Percentiles rank a stretch among this genome's conserved stretches.
phyloP scores from a whole-genome alignment of 768 basidiomycete genomes.

The Boletus subparvulus region DNA sequence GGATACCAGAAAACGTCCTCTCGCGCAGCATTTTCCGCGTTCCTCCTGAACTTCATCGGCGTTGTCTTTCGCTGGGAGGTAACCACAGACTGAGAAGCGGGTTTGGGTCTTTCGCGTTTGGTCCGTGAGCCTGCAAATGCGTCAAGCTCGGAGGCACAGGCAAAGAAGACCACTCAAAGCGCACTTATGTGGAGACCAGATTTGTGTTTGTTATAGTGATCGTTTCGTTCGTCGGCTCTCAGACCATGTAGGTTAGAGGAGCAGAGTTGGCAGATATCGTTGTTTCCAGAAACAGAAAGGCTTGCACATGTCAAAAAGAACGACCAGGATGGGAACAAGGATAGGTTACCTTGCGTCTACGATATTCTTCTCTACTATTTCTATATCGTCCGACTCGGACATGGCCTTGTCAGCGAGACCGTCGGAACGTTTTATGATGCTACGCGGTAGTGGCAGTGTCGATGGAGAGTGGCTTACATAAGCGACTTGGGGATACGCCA shows the following conservation, averaged over 20 bases:
- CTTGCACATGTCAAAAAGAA: constrained; percentile 9
- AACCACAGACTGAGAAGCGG: not conserved
- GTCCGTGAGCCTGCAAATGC: constrained; percentile 9
- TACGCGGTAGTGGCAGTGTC: constrained; percentile 11
- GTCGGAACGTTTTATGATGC: no score
- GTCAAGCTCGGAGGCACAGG: not conserved
- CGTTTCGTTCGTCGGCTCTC: constrained; percentile 39
- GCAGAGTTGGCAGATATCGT: constrained; percentile 55
- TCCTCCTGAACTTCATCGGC: constrained; percentile 7
- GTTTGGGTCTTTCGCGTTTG: constrained; percentile 17
- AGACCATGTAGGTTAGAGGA: constrained; percentile 38
- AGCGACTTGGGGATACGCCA: constrained; percentile 22
- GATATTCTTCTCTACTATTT: constrained; percentile 17
- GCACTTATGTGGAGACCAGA: constrained; percentile 15
- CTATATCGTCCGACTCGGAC: constrained; percentile 22
- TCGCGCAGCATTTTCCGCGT: constrained; percentile 2
- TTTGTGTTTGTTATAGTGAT: constrained; percentile 59
- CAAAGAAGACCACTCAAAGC: not conserved
- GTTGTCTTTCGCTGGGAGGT: not conserved
- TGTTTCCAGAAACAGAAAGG: constrained; percentile 7
- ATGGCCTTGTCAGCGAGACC: not conserved
- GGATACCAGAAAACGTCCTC: constrained; percentile 69
- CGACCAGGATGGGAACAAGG: not conserved
- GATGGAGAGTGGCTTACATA: constrained; percentile 19
- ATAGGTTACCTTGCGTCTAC: constrained; percentile 11